Conservation (phyloP, 129 eudicot species). For the Flaveria ramosissima region DNA sequence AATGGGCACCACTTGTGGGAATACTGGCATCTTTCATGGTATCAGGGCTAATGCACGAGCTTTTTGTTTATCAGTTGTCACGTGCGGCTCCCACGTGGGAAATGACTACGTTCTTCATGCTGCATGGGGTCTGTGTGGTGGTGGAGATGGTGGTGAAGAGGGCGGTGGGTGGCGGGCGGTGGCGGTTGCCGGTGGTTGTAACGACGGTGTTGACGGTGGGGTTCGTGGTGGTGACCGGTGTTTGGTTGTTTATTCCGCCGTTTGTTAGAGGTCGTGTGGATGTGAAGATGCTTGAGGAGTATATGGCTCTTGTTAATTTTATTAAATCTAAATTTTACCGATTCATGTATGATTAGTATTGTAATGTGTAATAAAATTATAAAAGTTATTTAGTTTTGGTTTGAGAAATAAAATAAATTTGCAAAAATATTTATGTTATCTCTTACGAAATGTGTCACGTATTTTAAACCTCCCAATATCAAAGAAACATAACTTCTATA, state of each 20-base stretch:
- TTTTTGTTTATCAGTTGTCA: slow-evolving; percentile 52
- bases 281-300: slow-evolving; percentile 28
- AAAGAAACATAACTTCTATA: background rate
- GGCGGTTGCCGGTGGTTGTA: slow-evolving; percentile 42
- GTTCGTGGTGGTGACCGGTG: slow-evolving; percentile 51
- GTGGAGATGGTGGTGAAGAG: slow-evolving; percentile 57
- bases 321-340: background rate
- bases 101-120: slow-evolving; percentile 57
- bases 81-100: slow-evolving; percentile 59
- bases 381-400: background rate
- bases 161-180: slow-evolving; percentile 17
- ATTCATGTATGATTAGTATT: background rate
- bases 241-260: slow-evolving; percentile 61
- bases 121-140: slow-evolving; percentile 60
- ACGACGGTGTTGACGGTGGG: slow-evolving; percentile 40
- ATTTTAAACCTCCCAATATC: background rate
- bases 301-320: background rate
- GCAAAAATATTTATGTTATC: background rate
- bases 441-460: slow-evolving; percentile 3
- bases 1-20: slow-evolving; percentile 30
- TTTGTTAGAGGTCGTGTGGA: slow-evolving; percentile 18
- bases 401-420: background rate
- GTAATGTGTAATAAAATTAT: background rate
- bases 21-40: slow-evolving; percentile 32
- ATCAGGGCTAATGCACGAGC: slow-evolving; percentile 60